phyloP scores from a whole-genome alignment of 768 basidiomycete genomes.

The Amanita rimosa region DNA sequence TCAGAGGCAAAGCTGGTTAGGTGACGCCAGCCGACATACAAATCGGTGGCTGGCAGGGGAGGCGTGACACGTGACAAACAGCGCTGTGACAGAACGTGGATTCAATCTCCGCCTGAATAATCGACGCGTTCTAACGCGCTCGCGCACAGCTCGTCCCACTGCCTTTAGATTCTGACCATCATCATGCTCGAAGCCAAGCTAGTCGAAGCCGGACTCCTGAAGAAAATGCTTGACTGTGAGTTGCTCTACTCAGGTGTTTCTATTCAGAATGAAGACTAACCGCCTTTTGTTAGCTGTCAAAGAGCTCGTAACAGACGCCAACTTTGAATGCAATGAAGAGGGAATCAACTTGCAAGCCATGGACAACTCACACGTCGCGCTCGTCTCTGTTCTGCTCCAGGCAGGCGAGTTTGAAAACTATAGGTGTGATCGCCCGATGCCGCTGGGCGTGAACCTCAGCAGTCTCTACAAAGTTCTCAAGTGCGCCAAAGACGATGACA shows the following conservation, averaged over 20 bases:
- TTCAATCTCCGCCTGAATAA: conserved; percentile 23
- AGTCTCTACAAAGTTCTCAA: conserved; percentile 93
- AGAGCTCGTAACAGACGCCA: conserved; percentile 94
- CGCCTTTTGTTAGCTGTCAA: conserved; percentile 65
- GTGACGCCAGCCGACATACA: background rate
- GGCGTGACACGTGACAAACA: conserved; percentile 4
- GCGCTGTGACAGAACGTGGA: conserved; percentile 13
- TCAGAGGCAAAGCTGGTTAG: background rate
- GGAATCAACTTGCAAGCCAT: conserved; percentile 95
- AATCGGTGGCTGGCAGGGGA: background rate
- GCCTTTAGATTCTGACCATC: conserved; percentile 11
- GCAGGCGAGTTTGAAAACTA: conserved; percentile 75
- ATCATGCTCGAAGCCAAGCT: conserved; percentile 89
- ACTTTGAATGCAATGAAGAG: conserved; percentile 95
- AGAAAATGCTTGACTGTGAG: conserved; percentile 88
- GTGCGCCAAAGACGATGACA: conserved; percentile 94
- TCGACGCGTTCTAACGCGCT: conserved; percentile 10
- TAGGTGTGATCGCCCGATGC: conserved; percentile 93
- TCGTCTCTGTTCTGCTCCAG: conserved; percentile 79
- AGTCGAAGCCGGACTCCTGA: conserved; percentile 76
- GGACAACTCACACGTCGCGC: conserved; percentile 99
- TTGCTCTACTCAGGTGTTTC: conserved; percentile 5
- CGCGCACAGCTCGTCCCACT: conserved; percentile 14
- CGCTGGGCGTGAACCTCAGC: conserved; percentile 76
- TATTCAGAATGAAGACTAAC: background rate